phyloP scores from a whole-genome alignment of 2,329 filamentous ascomycete genomes.

The Hypoxylon sp. region DNA sequence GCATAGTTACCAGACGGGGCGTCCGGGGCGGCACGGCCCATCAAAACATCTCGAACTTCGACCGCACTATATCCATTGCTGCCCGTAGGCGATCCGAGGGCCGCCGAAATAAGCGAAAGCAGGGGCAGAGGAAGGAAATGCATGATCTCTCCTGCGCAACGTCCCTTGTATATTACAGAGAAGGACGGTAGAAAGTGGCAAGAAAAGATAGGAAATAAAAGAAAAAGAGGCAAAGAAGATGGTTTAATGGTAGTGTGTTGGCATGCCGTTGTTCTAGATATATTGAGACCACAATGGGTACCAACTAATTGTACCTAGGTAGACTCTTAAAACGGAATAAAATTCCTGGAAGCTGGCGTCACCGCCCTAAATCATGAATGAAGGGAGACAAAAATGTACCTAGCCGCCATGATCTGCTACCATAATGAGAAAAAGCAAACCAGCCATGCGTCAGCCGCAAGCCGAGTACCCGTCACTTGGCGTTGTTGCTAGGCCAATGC shows the following conservation, averaged over 20 bases:
- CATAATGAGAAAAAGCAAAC: constrained; percentile 19
- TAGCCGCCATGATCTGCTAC: constrained; percentile 5
- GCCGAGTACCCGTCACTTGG: constrained; percentile 26
- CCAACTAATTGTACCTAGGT: no score
- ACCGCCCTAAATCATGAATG: constrained; percentile 30
- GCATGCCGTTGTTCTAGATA: constrained; percentile 32
- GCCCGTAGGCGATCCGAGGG: constrained; percentile 47
- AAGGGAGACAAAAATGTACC: constrained; percentile 20
- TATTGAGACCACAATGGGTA: no score
- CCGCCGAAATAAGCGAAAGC: constrained; percentile 47
- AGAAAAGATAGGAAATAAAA: constrained; percentile 7
- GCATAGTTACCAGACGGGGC: constrained; percentile 74
- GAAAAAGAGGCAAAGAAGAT: constrained; percentile 1
- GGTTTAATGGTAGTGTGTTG: constrained; percentile 1
- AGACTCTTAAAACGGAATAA: constrained; percentile 7
- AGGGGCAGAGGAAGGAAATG: constrained; percentile 46
- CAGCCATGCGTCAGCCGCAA: constrained; percentile 35
- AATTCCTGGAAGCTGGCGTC: constrained; percentile 27
- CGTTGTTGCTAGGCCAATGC: constrained; percentile 11
- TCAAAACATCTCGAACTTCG: constrained; percentile 32
- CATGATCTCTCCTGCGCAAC: constrained; percentile 39
- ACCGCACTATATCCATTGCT: constrained; percentile 30
- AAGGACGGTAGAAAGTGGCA: background rate
- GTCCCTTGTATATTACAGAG: constrained; percentile 3
- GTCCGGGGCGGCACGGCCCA: constrained; percentile 58